These are phyloP conservation scores for Candida albicans DNA, from an alignment of 1,139 yeast genomes.

Conservation along the genomic window DNA sequence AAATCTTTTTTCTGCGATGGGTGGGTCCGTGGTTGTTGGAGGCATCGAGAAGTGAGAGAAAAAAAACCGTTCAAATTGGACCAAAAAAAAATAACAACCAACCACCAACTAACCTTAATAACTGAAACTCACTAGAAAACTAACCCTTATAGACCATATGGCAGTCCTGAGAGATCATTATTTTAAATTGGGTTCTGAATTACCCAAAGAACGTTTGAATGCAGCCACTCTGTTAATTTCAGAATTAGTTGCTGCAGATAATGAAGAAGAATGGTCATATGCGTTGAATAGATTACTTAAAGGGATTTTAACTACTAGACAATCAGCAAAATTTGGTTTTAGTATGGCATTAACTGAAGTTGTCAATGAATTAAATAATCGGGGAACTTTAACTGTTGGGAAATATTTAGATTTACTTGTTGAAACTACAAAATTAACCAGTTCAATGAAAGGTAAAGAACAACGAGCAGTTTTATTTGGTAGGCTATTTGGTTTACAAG, in stretches of 20 bases:
- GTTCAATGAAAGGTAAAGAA: conserved; percentile 74
- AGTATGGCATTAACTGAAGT: conserved; percentile 86
- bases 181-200: conserved; percentile 75
- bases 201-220: conserved; percentile 66
- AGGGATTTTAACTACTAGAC: conserved; percentile 81
- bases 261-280: conserved; percentile 71
- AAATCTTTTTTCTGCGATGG: background rate
- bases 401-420: conserved; percentile 47
- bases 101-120: background rate
- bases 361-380: conserved; percentile 45
- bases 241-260: conserved; percentile 50
- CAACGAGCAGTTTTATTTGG: conserved; percentile 83
- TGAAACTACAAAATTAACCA: conserved; percentile 41
- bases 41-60: background rate
- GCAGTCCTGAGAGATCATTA: conserved; percentile 70
- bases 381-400: conserved; percentile 24
- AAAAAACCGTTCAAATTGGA: background rate
- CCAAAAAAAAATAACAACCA: conserved; percentile 3
- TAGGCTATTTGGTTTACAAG: conserved; percentile 79
- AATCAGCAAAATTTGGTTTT: conserved; percentile 83
- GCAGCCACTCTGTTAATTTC: conserved; percentile 70
- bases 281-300: conserved; percentile 74
- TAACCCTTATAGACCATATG: no score
- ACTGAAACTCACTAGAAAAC: background rate
- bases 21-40: background rate